Evolutionary conservation across 31 red algal genomes (phyloP).

Genomic region (Endocladia muricata): DNA sequence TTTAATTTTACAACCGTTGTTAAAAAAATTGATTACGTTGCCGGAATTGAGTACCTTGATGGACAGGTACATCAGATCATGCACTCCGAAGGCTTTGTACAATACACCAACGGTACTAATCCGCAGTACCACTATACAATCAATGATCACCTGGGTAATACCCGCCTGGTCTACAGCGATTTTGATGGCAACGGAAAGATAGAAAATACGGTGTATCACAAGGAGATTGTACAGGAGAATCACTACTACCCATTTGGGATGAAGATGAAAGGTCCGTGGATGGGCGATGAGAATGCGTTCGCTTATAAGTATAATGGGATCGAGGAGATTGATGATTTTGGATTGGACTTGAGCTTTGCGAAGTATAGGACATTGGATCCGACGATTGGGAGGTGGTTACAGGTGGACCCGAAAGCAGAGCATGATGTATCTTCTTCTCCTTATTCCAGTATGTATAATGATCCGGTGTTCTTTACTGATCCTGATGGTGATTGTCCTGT

Average conservation of each 20-base stretch:
- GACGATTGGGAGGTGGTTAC: not conserved
- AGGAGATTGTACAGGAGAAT: not conserved
- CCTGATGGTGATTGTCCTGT: too few relatives aligned
- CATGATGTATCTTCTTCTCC: too few relatives aligned
- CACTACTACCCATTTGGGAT: conserved; percentile 2
- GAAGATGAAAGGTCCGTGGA: not conserved
- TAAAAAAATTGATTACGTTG: too few relatives aligned
- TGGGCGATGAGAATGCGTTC: conserved; percentile 5
- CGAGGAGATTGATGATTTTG: not conserved
- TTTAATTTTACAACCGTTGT: too few relatives aligned
- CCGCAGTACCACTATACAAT: not conserved
- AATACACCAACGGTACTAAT: too few relatives aligned
- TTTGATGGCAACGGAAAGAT: not conserved
- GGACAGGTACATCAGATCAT: too few relatives aligned
- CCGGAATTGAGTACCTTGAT: too few relatives aligned
- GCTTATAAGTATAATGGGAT: not conserved
- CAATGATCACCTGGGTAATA: not conserved
- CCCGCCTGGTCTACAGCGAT: not conserved
- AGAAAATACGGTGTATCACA: not conserved
- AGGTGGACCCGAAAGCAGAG: not conserved
- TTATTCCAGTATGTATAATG: too few relatives aligned
- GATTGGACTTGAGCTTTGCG: not conserved
- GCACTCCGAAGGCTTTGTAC: too few relatives aligned
- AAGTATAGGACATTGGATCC: not conserved
- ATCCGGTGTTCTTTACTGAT: too few relatives aligned